These are phyloP conservation scores for Terfezia claveryi DNA, from an alignment of 495 filamentous ascomycete genomes.

Conservation along the genomic window DNA sequence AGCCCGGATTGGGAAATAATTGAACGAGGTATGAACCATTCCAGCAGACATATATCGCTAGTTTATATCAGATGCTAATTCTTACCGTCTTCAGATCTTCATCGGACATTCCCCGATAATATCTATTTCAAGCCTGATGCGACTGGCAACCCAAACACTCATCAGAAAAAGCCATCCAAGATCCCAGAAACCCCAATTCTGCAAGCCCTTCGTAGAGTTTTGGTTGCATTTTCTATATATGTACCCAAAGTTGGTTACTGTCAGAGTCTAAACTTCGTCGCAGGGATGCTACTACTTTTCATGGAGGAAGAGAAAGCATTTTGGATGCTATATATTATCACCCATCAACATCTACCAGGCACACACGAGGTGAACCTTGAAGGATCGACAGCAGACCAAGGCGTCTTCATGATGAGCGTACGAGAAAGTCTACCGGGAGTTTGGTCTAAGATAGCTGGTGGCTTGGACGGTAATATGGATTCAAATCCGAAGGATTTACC, in stretches of 20 bases:
- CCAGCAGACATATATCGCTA: background rate
- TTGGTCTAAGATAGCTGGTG: conserved; percentile 72
- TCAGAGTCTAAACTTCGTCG: conserved; percentile 89
- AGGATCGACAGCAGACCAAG: conserved; percentile 83
- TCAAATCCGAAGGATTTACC: conserved; percentile 40
- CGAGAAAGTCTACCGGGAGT: conserved; percentile 66
- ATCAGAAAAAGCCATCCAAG: conserved; percentile 10
- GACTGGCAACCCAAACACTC: conserved; percentile 1
- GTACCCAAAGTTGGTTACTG: conserved; percentile 85
- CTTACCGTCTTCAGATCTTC: conserved; percentile 35
- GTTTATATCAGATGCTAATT: background rate
- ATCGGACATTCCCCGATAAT: conserved; percentile 93
- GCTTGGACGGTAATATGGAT: conserved; percentile 33
- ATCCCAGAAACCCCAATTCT: conserved; percentile 53
- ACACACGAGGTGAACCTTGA: conserved; percentile 85
- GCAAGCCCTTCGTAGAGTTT: conserved; percentile 54
- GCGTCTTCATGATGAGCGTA: conserved; percentile 70
- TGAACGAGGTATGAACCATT: conserved; percentile 33
- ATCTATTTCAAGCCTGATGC: conserved; percentile 63
- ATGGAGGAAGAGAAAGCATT: conserved; percentile 81
- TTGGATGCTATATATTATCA: conserved; percentile 85
- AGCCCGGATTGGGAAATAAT: conserved; percentile 70
- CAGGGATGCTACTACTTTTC: conserved; percentile 86
- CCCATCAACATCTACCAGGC: conserved; percentile 64
- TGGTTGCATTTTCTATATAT: conserved; percentile 75